A percentile compares a stretch with the other conserved stretches of the same genome.
Conservation (phyloP, 2,329 filamentous ascomycete species). For the Pestalotiopsis sp. region DNA sequence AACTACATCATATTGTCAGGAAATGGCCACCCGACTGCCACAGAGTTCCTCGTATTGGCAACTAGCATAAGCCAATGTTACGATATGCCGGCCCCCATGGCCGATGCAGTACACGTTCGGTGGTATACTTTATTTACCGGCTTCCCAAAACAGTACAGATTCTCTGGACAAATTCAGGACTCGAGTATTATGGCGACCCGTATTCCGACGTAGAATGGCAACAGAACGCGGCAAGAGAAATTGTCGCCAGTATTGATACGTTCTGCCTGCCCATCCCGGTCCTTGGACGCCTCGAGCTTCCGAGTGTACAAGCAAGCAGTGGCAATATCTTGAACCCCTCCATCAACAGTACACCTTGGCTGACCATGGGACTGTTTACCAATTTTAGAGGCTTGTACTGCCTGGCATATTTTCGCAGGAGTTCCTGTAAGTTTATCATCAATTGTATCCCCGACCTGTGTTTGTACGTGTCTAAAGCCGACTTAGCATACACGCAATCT, state of each 20-base stretch:
- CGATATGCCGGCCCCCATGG: neutral
- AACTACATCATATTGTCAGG: neutral
- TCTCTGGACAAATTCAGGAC: conserved; percentile 39
- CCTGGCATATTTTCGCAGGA: conserved; percentile 41
- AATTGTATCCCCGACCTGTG: too few relatives aligned
- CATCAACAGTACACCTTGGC: neutral
- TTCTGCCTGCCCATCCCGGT: conserved; percentile 39
- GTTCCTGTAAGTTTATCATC: conserved; percentile 36
- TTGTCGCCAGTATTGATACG: conserved; percentile 39
- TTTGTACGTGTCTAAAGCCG: too few relatives aligned
- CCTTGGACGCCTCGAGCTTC: conserved; percentile 35
- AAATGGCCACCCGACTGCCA: too few relatives aligned
- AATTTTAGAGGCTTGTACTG: conserved; percentile 22
- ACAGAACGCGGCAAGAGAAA: conserved; percentile 39
- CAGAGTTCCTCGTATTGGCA: neutral
- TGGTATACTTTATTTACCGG: conserved; percentile 27
- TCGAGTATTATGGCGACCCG: conserved; percentile 30
- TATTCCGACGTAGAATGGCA: conserved; percentile 39
- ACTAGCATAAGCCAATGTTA: neutral
- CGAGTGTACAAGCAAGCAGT: conserved; percentile 26
- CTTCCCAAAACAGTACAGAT: conserved; percentile 39
- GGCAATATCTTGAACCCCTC: neutral
- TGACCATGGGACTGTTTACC: neutral
- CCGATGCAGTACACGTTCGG: too few relatives aligned
- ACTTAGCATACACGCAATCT: too few relatives aligned